phyloP scores from a whole-genome alignment of 2,329 filamentous ascomycete genomes.

The Truncatella angustata region DNA sequence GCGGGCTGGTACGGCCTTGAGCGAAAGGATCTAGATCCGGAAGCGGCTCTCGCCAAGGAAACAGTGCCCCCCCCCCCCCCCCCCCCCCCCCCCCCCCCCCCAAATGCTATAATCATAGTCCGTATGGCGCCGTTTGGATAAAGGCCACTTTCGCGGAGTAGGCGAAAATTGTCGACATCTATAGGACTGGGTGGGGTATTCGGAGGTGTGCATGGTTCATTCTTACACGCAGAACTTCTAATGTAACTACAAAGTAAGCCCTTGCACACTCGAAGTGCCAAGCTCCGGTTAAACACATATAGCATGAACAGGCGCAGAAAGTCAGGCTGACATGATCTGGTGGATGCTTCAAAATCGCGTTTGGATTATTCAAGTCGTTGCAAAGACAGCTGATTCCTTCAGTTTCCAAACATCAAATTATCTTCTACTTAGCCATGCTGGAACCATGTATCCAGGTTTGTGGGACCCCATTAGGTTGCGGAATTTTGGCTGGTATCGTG shows the following conservation, averaged over 20 bases:
- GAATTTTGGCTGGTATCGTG: too few species aligned
- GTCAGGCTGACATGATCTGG: constrained; percentile 31
- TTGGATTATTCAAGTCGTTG: constrained; percentile 15
- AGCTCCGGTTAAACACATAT: constrained; percentile 23
- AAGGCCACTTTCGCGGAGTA: constrained; percentile 43
- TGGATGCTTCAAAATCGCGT: constrained; percentile 28
- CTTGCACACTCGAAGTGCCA: not conserved
- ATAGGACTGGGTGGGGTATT: constrained; percentile 43
- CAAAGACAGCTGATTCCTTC: constrained; percentile 13
- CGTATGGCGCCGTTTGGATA: constrained; percentile 33
- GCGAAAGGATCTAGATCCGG: constrained; percentile 29
- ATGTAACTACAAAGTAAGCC: constrained; percentile 1
- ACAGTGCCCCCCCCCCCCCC: too few species aligned
- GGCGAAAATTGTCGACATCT: constrained; percentile 44
- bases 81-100: too few species aligned
- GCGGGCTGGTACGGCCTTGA: constrained; percentile 41
- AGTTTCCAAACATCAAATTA: not conserved
- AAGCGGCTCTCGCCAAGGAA: constrained; percentile 13
- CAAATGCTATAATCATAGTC: constrained; percentile 34
- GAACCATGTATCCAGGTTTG: too few species aligned
- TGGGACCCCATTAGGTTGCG: too few species aligned
- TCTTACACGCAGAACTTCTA: not conserved
- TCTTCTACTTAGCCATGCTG: not conserved
- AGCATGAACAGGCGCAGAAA: constrained; percentile 29
- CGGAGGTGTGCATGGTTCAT: constrained; percentile 37